Conservation (phyloP, 305 asterid genomes). For the Fraxinus ornus region DNA sequence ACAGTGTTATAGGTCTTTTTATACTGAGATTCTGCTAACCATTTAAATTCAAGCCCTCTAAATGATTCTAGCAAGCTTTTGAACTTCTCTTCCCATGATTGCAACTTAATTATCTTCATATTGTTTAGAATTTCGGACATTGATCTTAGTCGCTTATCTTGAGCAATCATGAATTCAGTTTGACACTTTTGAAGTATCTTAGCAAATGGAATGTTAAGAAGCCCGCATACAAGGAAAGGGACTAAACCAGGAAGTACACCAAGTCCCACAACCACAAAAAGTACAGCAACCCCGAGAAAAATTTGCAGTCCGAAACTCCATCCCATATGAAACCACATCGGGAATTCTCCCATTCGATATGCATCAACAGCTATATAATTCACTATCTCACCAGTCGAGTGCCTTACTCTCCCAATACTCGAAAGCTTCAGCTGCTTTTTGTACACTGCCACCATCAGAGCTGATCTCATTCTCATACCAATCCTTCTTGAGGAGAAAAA, state of each 20-base stretch:
- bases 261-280: slow-evolving; percentile 54
- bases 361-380: slow-evolving; percentile 81
- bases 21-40: slow-evolving; percentile 55
- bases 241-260: slow-evolving; percentile 64
- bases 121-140: slow-evolving; percentile 65
- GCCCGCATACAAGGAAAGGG: slow-evolving; percentile 53
- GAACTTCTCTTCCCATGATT: slow-evolving; percentile 74
- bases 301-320: slow-evolving; percentile 58
- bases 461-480: slow-evolving; percentile 74
- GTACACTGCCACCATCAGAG: slow-evolving; percentile 66
- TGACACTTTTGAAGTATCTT: slow-evolving; percentile 62
- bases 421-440: slow-evolving; percentile 69
- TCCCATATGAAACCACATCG: slow-evolving; percentile 56
- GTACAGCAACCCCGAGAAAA: slow-evolving; percentile 41
- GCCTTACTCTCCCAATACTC: slow-evolving; percentile 47
- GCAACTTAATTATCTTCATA: slow-evolving; percentile 77
- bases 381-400: slow-evolving; percentile 71
- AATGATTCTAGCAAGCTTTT: slow-evolving; percentile 45
- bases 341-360: slow-evolving; percentile 74
- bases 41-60: slow-evolving; percentile 54
- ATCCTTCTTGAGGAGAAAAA: slow-evolving; percentile 52
- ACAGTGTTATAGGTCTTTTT: slow-evolving; percentile 36
- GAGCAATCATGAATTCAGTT: slow-evolving; percentile 58
- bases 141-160: slow-evolving; percentile 62
- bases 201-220: slow-evolving; percentile 64